A percentile compares a stretch with the other conserved stretches of the same genome.
Evolutionary conservation across 179 eudicot genomes (phyloP).

Genomic region (Drosera spatulata): DNA sequence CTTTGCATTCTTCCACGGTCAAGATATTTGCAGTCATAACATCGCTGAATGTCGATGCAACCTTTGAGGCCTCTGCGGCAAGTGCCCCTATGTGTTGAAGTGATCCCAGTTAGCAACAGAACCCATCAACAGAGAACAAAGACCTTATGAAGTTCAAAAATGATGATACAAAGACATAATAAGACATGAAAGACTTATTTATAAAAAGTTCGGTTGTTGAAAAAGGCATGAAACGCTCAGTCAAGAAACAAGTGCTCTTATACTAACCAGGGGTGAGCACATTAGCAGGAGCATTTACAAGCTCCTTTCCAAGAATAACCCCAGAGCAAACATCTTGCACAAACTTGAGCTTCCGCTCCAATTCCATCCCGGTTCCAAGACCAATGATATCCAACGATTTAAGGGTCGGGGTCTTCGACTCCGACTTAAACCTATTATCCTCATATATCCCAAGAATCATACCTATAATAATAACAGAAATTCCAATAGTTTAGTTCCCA

Average conservation of each 20-base stretch:
- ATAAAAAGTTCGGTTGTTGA: no score
- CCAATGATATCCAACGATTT: conserved; percentile 82
- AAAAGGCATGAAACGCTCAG: neutral
- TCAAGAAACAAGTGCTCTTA: neutral
- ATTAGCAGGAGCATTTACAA: conserved; percentile 93
- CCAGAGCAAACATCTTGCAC: conserved; percentile 63
- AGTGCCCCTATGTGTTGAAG: conserved; percentile 42
- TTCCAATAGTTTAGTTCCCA: neutral
- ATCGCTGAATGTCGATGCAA: conserved; percentile 69
- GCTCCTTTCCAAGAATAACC: conserved; percentile 75
- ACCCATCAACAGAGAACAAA: neutral
- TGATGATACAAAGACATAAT: no score
- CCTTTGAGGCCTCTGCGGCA: conserved; percentile 82
- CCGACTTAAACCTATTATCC: conserved; percentile 82
- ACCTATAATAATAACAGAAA: conserved; percentile 27
- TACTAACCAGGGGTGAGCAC: conserved; percentile 92
- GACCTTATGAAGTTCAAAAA: no score
- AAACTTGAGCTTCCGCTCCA: conserved; percentile 64
- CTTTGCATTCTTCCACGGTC: conserved; percentile 65
- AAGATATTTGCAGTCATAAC: conserved; percentile 74
- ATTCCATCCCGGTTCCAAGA: conserved; percentile 70
- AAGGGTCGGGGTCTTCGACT: conserved; percentile 56
- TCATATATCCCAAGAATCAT: conserved; percentile 66
- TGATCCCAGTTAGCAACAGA: neutral
- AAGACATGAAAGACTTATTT: no score